phyloP scores from a whole-genome alignment of 768 basidiomycete species.

The Nidularia sp. region DNA sequence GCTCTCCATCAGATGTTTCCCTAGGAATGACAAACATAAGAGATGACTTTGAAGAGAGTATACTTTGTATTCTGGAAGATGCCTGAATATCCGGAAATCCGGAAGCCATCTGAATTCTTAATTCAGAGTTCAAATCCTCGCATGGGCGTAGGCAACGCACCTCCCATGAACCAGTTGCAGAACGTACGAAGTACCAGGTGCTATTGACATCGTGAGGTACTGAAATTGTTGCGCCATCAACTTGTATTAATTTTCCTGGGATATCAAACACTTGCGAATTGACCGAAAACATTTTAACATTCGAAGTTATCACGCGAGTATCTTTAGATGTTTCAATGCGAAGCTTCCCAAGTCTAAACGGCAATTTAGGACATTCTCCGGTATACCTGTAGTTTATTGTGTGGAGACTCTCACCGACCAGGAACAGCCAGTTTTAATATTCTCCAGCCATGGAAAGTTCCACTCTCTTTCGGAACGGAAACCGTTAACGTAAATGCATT shows the following conservation, averaged over 20 bases:
- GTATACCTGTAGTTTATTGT: too few relatives aligned
- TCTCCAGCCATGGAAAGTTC: constrained; percentile 66
- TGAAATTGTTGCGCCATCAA: not conserved
- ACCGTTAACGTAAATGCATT: constrained; percentile 69
- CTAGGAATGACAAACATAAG: constrained; percentile 55
- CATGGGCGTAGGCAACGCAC: constrained; percentile 11
- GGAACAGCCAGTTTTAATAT: constrained; percentile 57
- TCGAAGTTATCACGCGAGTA: too few relatives aligned
- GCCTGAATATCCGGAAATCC: constrained; percentile 2
- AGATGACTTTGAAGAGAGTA: constrained; percentile 52
- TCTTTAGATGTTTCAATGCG: too few relatives aligned
- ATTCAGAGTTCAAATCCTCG: too few relatives aligned
- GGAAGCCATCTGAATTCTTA: constrained; percentile 9
- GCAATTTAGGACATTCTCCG: too few relatives aligned
- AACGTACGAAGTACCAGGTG: not conserved
- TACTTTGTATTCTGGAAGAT: constrained; percentile 56
- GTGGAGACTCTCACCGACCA: constrained; percentile 50
- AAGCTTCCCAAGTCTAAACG: too few relatives aligned
- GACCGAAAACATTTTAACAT: too few relatives aligned
- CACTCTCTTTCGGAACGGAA: constrained; percentile 62
- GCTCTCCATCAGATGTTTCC: constrained; percentile 19
- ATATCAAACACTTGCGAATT: too few relatives aligned
- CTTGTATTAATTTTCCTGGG: not conserved
- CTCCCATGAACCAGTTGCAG: constrained; percentile 19
- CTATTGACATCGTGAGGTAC: not conserved